Base-by-base conservation (phyloP, 2,329 filamentous ascomycete genomes). In the Clarireedia paspali region DNA sequence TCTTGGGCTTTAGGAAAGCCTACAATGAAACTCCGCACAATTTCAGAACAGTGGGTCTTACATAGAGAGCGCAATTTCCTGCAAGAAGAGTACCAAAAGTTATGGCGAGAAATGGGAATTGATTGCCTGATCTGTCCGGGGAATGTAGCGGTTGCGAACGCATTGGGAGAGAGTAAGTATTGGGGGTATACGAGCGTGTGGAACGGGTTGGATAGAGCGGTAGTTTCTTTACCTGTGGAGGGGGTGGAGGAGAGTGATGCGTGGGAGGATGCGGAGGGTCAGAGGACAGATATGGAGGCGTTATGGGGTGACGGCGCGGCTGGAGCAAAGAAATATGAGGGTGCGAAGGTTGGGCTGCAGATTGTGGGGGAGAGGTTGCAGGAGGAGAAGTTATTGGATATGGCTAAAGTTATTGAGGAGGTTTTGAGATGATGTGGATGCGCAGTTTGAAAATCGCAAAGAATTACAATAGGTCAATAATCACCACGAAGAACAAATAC, bases 301-400 rank as follows among this genome's bases (percentile, higher is more conserved):
- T 47, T 24, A 9, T 47, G 44, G 44, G 44, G 44, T 12, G 10
- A 47, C 1, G 20, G 7, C 4, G 30, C 12, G 15, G 4, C 3
- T 3, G 53, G 47, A 0, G 36, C 53, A 2, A 15, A 4, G 9
- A 62, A 68, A 5, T 72, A 72, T 58, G 67, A 74, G 26, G 71
- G 70, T 0, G 68, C 78, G 50, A 79, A 79, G 0, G 72, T 83
- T 6, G 75, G 75, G 2, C 56, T 83, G 20, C 79, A 83, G 64
- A 70, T 83, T 23, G 70, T 81, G 14, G 76, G 76, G 6, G 70
- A 72, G 27, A 76, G 73, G 55, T 68, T 81, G 15, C 73, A 82
- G 50, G 80, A 83, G 57, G 80, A 83, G 64, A 81, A 74, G 64
- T 70, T 82, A 0, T 63, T 83, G 12, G 26, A 9, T 2, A 42